Evolutionary conservation across 2,329 filamentous ascomycete species (phyloP), one percentile per base, ranked within the genome.

Genomic region (Aureobasidium sp.): DNA sequence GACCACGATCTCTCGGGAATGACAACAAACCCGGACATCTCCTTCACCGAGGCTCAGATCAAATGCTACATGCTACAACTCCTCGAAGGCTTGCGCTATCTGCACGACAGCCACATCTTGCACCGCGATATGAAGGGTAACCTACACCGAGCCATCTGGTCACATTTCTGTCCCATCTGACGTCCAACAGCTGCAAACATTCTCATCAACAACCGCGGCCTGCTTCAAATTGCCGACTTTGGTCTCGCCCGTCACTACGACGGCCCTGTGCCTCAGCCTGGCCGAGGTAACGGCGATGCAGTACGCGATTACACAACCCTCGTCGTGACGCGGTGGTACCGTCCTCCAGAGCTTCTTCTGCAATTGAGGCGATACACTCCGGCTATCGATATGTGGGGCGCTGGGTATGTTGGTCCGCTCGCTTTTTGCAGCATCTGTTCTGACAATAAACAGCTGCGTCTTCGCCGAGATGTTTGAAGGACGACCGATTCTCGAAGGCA

Each of bases 31-130:
- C 93, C 93, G 10, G 86, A 87, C 7, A 92, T 99, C 44, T 83
- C 84, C 44, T 93, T 99, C 70, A 89, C 88, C 53, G 87, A 92
- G 70, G 83, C 90, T 5, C 92, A 97, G 73, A 96, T 97, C 75
- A 99, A 99, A 75, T 99, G 94, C 78, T 99, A 99, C 76, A 87
- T 99, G 84, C 79, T 94, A 63, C 94, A 99, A 74, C 82, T 99
- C 34, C 83, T 99, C 55, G 88, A 96, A 70, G 94, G 94, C 3
- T 80, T 97, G 41, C 84, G 85, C 65, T 99, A 97, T 75, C 81
- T 99, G 47, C 61, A 62, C 14, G 53, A 62, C 53, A 62, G 55
- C 41, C 75, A 88, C 69, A 97, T 99, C 66, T 79, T 99, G 29
- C 94, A 99, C 73, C 87, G 94, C 72, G 94, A 99, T 71, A 97